A percentile compares a stretch with the other conserved stretches of the same genome.
These are phyloP conservation scores for Marvania coccoides DNA, from an alignment of 139 green algal genomes.

Conservation along the genomic window DNA sequence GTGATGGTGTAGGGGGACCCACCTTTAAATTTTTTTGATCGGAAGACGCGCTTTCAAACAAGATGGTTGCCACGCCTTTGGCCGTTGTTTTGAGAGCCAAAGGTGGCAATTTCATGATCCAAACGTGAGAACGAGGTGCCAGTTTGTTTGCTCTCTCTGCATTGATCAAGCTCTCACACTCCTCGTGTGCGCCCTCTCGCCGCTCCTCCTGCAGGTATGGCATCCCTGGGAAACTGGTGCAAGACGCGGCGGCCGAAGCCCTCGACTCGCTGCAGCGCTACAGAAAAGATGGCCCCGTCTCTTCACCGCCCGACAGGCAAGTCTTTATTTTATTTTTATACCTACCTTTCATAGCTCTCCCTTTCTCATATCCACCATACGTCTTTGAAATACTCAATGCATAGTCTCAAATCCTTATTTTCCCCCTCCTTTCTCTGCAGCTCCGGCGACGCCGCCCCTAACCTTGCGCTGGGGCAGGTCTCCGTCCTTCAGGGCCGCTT, in stretches of 20 bases:
- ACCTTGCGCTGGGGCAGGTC: constrained; percentile 26
- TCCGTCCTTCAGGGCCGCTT: constrained; percentile 14
- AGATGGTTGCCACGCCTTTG: constrained; percentile 3
- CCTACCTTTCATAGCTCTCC: no score
- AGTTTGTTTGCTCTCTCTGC: no score
- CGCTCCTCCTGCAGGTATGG: constrained; percentile 15
- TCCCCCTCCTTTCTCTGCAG: constrained; percentile 9
- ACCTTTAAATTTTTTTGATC: no score
- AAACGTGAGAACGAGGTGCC: constrained; percentile 28
- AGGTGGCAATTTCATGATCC: constrained; percentile 31
- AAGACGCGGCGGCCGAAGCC: constrained; percentile 29
- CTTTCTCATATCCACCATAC: no score
- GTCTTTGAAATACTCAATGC: neutral
- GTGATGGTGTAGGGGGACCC: no score
- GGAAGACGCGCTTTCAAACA: no score
- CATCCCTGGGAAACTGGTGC: constrained; percentile 4
- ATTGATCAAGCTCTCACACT: no score
- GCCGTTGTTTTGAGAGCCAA: constrained; percentile 27
- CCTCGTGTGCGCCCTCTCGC: neutral
- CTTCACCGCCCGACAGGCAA: neutral
- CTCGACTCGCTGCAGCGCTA: constrained; percentile 9
- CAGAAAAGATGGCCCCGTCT: constrained; percentile 18
- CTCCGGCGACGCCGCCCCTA: constrained; percentile 30
- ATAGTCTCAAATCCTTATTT: neutral
- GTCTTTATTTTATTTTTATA: neutral